Evolutionary conservation across 139 green algal genomes (phyloP), one percentile per base, ranked within the genome.

Genomic region (Picochlorum sp.): DNA sequence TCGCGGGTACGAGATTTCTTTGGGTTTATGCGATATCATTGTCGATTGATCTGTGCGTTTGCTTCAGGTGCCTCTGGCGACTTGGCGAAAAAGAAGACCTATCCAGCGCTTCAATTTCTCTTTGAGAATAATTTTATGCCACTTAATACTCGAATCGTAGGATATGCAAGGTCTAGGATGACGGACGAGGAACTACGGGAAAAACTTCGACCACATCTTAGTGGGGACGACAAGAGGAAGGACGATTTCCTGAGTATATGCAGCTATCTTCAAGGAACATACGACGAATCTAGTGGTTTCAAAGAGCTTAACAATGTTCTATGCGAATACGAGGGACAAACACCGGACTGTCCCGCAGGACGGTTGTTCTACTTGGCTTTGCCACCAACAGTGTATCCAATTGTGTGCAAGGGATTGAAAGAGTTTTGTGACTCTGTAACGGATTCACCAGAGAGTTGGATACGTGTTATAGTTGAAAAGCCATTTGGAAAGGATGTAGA

Each of bases 281-380:
- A 94, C 39, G 72, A 81, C n/a, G 45, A 39, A 13, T 14, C 64
- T 18, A 57, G 69, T 1, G 86, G 84, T 3, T 95, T 78, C 51
- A n/a, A 64, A 37, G 22, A 30, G 16, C 61, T 93, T 58, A 57
- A 59, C 0, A 36, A 43, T 4, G 50, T 20, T 1, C 37, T 94
- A 29, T n/a, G 35, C 2, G 49, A 59, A 13, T 73, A 72, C 33
- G 85, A 92, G 72, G 20, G 22, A 4, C 28, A 44, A 22, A 14
- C 59, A 29, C 39, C 39, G 20, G 50, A 20, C 14, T 41, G 25
- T 39, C 59, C 77, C 2, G 51, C 65, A 10, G 83, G 84, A 8
- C 78, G 89, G 1, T 79, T 98, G 1, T 96, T 92, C 75, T 98
- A 98, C 69, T 68, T 98, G 33, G 90, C 93, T 0, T 79, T 98